Conservation (phyloP, 495 filamentous ascomycete genomes). For the Neurospora sp. region DNA sequence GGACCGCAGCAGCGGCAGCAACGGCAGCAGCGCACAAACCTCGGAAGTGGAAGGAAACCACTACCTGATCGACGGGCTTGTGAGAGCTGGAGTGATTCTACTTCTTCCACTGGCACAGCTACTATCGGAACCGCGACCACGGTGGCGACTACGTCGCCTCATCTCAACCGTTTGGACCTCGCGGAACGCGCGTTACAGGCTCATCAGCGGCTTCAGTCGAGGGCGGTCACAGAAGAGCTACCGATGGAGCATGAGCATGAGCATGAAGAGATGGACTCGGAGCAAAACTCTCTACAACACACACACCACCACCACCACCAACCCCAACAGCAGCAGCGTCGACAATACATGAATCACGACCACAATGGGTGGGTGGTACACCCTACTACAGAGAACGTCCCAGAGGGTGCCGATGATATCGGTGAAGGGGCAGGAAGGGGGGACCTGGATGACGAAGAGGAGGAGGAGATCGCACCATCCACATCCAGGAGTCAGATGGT, state of each 20-base stretch:
- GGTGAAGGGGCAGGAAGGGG: background rate
- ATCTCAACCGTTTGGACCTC: background rate
- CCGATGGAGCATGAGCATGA: background rate
- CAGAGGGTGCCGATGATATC: background rate
- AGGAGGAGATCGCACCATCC: background rate
- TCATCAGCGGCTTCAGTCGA: background rate
- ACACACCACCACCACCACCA: background rate
- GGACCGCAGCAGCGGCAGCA: background rate
- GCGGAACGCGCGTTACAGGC: background rate
- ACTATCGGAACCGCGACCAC: background rate
- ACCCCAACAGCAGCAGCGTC: background rate
- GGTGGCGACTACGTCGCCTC: background rate
- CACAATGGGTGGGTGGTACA: conserved; percentile 1
- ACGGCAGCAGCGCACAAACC: background rate
- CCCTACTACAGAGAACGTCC: background rate
- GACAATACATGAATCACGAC: background rate
- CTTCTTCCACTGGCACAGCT: background rate
- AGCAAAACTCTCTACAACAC: background rate
- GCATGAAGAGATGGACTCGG: background rate
- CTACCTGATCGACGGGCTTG: background rate
- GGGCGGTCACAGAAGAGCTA: background rate
- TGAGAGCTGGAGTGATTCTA: background rate
- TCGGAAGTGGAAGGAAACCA: background rate
- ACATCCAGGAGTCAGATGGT: background rate
- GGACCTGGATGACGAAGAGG: background rate